Conservation (phyloP, 225 moss, liverwort and hornwort species). For the Lunularia cruciata region DNA sequence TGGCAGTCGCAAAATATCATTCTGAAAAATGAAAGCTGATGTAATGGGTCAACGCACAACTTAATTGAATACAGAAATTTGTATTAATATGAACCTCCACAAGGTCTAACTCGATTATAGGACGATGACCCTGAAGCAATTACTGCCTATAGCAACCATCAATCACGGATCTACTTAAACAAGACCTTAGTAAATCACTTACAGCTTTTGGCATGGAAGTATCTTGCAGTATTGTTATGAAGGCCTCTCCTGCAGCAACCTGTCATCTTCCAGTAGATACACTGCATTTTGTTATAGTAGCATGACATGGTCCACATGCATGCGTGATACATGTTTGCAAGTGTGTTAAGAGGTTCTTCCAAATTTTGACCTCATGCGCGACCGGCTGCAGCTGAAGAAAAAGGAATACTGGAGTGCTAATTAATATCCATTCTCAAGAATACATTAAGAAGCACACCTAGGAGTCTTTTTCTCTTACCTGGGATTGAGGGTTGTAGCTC, state of each 20-base stretch:
- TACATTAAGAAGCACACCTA: neutral
- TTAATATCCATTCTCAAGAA: neutral
- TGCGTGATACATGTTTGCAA: neutral
- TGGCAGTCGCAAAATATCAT: too few relatives aligned
- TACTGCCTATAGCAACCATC: too few relatives aligned
- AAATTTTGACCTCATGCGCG: neutral
- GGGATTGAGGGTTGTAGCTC: constrained; percentile 56
- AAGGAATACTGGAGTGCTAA: neutral
- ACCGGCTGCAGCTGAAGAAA: neutral
- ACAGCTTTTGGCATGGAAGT: constrained; percentile 78
- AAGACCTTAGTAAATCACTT: too few relatives aligned
- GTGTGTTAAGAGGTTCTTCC: too few relatives aligned
- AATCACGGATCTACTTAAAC: too few relatives aligned
- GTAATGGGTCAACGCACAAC: too few relatives aligned
- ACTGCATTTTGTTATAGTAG: constrained; percentile 11
- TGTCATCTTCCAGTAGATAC: constrained; percentile 27
- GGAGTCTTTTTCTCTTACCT: constrained; percentile 37
- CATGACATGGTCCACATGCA: neutral
- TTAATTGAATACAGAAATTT: too few relatives aligned
- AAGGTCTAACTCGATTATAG: too few relatives aligned
- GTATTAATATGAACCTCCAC: too few relatives aligned
- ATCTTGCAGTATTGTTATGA: constrained; percentile 58
- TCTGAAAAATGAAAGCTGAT: too few relatives aligned
- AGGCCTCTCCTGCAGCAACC: constrained; percentile 73
- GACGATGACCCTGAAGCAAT: too few relatives aligned